Evolutionary conservation across 768 basidiomycete species (phyloP).

Genomic region (Suillus fuscotomentosus): DNA sequence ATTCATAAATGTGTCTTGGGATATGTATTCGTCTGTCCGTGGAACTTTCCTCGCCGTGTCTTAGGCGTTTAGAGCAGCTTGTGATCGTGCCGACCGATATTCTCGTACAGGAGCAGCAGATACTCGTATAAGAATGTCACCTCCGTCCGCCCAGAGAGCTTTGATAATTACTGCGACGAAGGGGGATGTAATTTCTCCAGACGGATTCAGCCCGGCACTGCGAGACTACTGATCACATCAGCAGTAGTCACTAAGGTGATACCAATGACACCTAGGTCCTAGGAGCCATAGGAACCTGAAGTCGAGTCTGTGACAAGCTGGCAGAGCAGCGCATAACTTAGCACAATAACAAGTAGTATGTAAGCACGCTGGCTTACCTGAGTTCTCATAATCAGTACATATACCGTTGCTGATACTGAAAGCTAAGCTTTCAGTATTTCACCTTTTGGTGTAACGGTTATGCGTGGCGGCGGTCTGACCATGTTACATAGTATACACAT

Average conservation of each 20-base stretch:
- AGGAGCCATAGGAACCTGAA: not conserved
- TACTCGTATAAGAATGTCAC: not conserved
- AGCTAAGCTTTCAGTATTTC: too few species aligned
- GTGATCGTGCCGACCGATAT: slow-evolving; percentile 19
- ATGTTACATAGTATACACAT: not conserved
- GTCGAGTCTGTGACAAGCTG: not conserved
- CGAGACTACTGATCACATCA: not conserved
- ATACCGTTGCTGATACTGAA: too few species aligned
- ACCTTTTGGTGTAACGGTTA: too few species aligned
- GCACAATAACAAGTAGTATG: not conserved
- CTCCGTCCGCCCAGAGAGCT: not conserved
- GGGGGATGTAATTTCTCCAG: not conserved
- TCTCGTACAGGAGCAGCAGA: slow-evolving; percentile 18
- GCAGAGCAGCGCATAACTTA: not conserved
- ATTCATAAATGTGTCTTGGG: too few species aligned
- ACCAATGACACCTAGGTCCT: not conserved
- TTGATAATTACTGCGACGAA: not conserved
- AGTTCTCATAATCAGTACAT: too few species aligned
- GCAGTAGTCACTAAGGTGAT: too few species aligned
- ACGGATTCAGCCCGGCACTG: not conserved
- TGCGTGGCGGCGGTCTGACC: too few species aligned
- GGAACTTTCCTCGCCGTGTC: too few species aligned
- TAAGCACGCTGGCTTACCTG: too few species aligned
- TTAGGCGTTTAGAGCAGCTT: slow-evolving; percentile 16
- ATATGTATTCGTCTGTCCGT: too few species aligned